A percentile compares a stretch with the other conserved stretches of the same genome.
These are phyloP conservation scores for Sarocladiaceae sp. DNA, from an alignment of 2,329 filamentous ascomycete species.

Conservation along the genomic window DNA sequence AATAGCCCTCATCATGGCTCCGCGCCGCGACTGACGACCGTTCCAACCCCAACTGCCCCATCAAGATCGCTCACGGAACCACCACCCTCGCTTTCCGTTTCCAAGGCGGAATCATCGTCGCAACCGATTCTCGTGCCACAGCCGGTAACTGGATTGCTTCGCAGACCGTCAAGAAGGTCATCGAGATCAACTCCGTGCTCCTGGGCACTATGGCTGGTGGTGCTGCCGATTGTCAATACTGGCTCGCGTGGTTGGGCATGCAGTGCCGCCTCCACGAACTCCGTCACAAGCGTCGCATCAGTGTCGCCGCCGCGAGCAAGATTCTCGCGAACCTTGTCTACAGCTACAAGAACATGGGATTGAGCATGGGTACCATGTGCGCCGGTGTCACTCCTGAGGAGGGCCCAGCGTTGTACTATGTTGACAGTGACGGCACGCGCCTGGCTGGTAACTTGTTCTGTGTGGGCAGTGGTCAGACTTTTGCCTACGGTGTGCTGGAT, in stretches of 20 bases:
- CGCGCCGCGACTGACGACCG: constrained; percentile 96
- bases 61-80: constrained; percentile 99
- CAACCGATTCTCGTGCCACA: constrained; percentile 94
- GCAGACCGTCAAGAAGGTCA: constrained; percentile 99
- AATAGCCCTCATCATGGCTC: constrained; percentile 85
- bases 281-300: constrained; percentile 97
- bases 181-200: constrained; percentile 93
- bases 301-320: constrained; percentile 94
- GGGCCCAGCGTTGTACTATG: constrained; percentile 97
- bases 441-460: constrained; percentile 95
- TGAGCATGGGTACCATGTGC: constrained; percentile 99
- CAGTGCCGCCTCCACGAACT: constrained; percentile 99
- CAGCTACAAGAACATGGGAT: constrained; percentile 96
- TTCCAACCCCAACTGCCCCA: constrained; percentile 93
- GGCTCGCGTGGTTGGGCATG: constrained; percentile 98
- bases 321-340: constrained; percentile 98
- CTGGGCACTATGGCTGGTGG: constrained; percentile 98
- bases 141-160: constrained; percentile 99
- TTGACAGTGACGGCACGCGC: constrained; percentile 88
- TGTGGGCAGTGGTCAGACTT: constrained; percentile 96
- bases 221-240: constrained; percentile 99
- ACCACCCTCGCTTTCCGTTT: constrained; percentile 98
- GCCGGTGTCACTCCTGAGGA: constrained; percentile 93
- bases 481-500: constrained; percentile 96
- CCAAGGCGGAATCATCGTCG: constrained; percentile 96